Evolutionary conservation across 371 early-diverging fungal species (phyloP), one percentile per base, ranked within the genome.

Genomic region (Mycotypha africana): DNA sequence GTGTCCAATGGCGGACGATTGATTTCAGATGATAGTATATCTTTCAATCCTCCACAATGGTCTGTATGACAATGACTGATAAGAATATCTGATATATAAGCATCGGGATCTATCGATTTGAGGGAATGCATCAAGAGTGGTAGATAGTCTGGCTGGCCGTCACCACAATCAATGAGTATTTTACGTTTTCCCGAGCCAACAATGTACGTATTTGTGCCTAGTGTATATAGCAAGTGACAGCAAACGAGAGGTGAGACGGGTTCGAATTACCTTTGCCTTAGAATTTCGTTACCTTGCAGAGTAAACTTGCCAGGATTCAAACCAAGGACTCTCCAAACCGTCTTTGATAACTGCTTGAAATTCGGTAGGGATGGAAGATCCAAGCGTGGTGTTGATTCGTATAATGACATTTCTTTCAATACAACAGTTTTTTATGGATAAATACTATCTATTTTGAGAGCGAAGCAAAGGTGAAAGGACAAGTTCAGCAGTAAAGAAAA

Each of bases 51-150:
- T 20, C 83, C 85, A 35, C 81, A 74, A 45, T 92, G 92, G 57
- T 92, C 93, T 12, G 45, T 54, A 53, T 92, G 92, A 59, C 82
- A 79, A 58, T 92, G 92, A 5, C 88, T 84, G 34, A 87, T 64
- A n/a, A 91, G 41, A 36, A 92, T 79, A 35, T 72, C 63, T 31
- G 78, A 73, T 9, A 91, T 80, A 4, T 58, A 59, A 0, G 52
- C 39, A 10, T 56, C 57, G 5, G 51, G 47, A 4, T 45, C 43
- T 1, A 53, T 42, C 5, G 14, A 56, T 16, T 51, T 48, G 5
- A 90, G 61, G 15, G 76, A 58, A 0, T 52, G 41, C 22, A 51
- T 49, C n/a, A 89, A 60, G 7, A 74, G 54, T 1, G 63, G 53
- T 8, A 70, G 47, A 62, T 84, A 91, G 16, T 62, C 81, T 1